Percentiles rank a stretch among this genome's conserved stretches.
Conservation (phyloP, 352 stramenopile genomes). For the Salisapilia sapeloensis region DNA sequence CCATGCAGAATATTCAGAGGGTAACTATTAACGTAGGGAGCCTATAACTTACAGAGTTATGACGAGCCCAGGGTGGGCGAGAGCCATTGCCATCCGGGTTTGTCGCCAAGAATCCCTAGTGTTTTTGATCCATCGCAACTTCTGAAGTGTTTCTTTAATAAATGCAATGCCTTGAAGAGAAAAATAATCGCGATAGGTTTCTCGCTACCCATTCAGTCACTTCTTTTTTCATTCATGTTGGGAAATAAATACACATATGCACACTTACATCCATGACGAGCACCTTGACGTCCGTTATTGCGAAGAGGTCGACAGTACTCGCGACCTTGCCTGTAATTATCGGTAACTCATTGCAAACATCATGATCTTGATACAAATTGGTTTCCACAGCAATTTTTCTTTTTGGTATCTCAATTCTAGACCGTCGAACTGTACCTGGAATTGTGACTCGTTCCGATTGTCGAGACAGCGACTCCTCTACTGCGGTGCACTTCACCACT, state of each 20-base stretch:
- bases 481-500: constrained; percentile 22
- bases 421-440: constrained; percentile 1
- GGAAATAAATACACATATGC: background rate
- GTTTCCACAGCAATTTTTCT: constrained; percentile 39
- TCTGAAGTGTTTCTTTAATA: constrained; percentile 29
- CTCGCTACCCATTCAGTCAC: constrained; percentile 14
- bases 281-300: constrained; percentile 63
- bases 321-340: constrained; percentile 39
- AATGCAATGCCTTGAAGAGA: constrained; percentile 57
- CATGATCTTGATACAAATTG: constrained; percentile 65
- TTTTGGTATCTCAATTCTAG: constrained; percentile 12
- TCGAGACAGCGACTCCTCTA: constrained; percentile 17
- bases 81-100: constrained; percentile 48
- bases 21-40: background rate
- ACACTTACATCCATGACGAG: constrained; percentile 60
- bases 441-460: constrained; percentile 4
- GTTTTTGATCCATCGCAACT: constrained; percentile 39
- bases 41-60: constrained; percentile 46
- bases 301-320: constrained; percentile 48
- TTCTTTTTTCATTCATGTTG: too few species aligned
- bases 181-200: constrained; percentile 69
- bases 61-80: constrained; percentile 45
- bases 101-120: constrained; percentile 61
- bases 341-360: constrained; percentile 56
- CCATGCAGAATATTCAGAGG: background rate